Conservation (phyloP, 1,139 yeast species). For the Tardiomyces digboiensis region DNA sequence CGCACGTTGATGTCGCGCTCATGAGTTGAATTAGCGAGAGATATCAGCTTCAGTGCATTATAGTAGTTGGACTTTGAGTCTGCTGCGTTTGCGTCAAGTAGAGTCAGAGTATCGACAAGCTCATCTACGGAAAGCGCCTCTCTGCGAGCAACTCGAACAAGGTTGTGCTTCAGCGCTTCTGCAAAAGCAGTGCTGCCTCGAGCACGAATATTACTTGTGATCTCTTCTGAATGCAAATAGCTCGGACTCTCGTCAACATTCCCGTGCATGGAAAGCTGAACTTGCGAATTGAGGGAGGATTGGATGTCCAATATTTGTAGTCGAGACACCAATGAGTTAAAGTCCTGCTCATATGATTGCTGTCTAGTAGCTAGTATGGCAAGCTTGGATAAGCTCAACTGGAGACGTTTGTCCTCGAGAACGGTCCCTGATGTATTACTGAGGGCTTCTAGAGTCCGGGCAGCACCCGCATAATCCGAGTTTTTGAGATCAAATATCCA, state of each 20-base stretch:
- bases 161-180: slow-evolving; percentile 21
- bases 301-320: slow-evolving; percentile 2
- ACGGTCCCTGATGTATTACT: slow-evolving; percentile 36
- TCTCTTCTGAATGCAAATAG: background rate
- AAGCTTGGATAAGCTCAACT: slow-evolving; percentile 65
- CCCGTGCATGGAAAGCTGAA: background rate
- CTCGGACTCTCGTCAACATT: background rate
- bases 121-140: slow-evolving; percentile 37
- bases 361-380: slow-evolving; percentile 24
- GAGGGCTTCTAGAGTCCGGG: slow-evolving; percentile 31
- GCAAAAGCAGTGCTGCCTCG: slow-evolving; percentile 7
- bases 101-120: slow-evolving; percentile 49
- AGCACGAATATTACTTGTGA: slow-evolving; percentile 1
- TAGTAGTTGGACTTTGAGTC: slow-evolving; percentile 29
- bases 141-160: slow-evolving; percentile 31
- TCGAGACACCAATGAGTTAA: background rate
- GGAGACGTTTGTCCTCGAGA: slow-evolving; percentile 42
- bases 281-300: slow-evolving; percentile 6
- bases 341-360: background rate
- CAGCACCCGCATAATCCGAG: slow-evolving; percentile 41
- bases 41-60: slow-evolving; percentile 32
- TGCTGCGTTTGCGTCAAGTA: slow-evolving; percentile 30
- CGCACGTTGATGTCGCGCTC: slow-evolving; percentile 27
- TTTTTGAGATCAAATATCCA: slow-evolving; percentile 66
- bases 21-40: slow-evolving; percentile 20